A percentile compares a stretch with the other conserved stretches of the same genome.
These are phyloP conservation scores for Aquilaria malaccensis DNA, from an alignment of 345 rosid species.

Conservation along the genomic window DNA sequence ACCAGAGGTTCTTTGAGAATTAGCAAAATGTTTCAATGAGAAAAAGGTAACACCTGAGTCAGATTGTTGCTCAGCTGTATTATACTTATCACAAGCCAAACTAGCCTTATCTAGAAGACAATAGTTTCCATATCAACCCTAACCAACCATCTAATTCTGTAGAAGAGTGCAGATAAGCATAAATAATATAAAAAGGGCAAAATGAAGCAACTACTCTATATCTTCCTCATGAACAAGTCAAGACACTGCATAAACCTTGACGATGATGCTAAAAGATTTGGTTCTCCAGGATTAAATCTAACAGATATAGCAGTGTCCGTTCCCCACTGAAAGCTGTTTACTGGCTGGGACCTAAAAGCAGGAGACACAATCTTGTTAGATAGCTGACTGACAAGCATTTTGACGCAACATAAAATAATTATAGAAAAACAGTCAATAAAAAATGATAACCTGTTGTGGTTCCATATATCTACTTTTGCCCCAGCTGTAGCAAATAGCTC, in stretches of 20 bases:
- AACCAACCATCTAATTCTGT: no score
- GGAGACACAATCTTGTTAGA: constrained; percentile 5
- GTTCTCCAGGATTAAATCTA: constrained; percentile 90
- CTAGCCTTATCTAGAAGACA: no score
- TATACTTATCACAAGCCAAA: no score
- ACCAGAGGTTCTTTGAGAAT: no score
- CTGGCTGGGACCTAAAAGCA: constrained; percentile 77
- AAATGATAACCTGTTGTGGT: constrained; percentile 73
- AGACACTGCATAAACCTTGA: constrained; percentile 44
- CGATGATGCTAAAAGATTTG: constrained; percentile 74
- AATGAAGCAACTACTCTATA: no score
- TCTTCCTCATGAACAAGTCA: background rate
- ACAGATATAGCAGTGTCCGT: constrained; percentile 77
- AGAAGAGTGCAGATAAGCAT: background rate
- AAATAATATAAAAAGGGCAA: background rate
- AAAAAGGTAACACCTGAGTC: no score
- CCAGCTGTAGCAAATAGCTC: constrained; percentile 93
- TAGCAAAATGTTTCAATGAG: no score
- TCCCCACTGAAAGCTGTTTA: constrained; percentile 82
- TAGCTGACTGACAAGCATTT: background rate
- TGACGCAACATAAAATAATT: background rate
- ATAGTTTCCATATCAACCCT: no score
- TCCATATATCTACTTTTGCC: constrained; percentile 93
- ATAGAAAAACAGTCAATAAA: background rate
- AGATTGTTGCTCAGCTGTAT: no score